Conservation (phyloP, 75 land plant species). For the Picea glauca region DNA sequence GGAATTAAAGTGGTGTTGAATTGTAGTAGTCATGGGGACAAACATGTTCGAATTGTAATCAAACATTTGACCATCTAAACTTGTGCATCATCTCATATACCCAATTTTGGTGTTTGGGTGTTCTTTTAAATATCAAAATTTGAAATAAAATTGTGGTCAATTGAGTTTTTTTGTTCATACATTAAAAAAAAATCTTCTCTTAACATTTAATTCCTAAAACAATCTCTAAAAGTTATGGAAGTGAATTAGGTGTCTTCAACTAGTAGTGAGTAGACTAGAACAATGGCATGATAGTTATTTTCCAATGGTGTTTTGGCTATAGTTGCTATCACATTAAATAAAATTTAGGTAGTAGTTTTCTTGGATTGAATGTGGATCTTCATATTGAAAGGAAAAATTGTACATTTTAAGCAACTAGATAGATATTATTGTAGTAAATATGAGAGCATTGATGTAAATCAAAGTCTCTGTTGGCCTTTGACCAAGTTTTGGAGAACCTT, state of each 20-base stretch:
- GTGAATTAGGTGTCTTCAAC: not conserved
- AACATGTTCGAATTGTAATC: slow-evolving; percentile 63
- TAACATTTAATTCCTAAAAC: no score
- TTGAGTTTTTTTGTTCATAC: no score
- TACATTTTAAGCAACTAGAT: not conserved
- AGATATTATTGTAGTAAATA: not conserved
- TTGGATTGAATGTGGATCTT: not conserved
- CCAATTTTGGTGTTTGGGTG: not conserved
- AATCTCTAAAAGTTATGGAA: not conserved
- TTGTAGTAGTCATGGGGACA: slow-evolving; percentile 87
- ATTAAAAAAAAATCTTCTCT: no score
- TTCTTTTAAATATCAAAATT: no score
- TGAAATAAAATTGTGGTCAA: no score
- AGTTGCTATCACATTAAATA: not conserved
- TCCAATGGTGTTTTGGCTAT: not conserved
- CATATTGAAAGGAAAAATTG: not conserved
- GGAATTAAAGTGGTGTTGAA: slow-evolving; percentile 70
- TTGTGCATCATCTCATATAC: not conserved
- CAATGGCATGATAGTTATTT: not conserved
- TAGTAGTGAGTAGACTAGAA: not conserved
- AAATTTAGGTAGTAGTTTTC: not conserved
- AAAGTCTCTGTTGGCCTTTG: no score
- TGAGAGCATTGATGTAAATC: not conserved
- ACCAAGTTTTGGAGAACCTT: no score
- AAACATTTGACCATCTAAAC: slow-evolving; percentile 24